Percentiles rank a stretch among this genome's conserved stretches.
Evolutionary conservation across 1,139 yeast species (phyloP).

Genomic region (Geotrichum phurueaensis): DNA sequence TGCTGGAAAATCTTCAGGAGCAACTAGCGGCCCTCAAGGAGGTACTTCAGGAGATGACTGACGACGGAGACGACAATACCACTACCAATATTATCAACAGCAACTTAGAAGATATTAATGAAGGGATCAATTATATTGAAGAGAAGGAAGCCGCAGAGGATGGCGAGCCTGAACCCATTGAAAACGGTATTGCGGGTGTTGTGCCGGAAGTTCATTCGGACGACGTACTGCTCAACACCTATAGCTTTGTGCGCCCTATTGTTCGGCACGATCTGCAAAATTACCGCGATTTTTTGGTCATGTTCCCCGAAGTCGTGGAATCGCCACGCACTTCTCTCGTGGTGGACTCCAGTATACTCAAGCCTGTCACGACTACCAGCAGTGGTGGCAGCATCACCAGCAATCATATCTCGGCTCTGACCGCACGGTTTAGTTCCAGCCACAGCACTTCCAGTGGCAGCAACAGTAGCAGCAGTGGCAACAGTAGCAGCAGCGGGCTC

Average conservation of each 20-base stretch:
- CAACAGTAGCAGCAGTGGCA: background rate
- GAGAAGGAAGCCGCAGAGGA: background rate
- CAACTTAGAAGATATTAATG: background rate
- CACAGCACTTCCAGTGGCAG: background rate
- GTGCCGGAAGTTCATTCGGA: background rate
- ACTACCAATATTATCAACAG: background rate
- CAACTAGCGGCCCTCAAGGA: slow-evolving; percentile 67
- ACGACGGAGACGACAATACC: slow-evolving; percentile 22
- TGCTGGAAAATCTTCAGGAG: slow-evolving; percentile 59
- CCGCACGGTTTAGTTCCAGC: slow-evolving; percentile 13
- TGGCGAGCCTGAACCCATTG: background rate
- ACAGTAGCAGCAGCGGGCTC: slow-evolving; percentile 25
- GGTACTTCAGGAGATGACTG: slow-evolving; percentile 45
- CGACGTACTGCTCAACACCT: background rate
- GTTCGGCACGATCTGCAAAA: slow-evolving; percentile 23
- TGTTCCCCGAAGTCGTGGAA: slow-evolving; percentile 5
- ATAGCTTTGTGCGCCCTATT: slow-evolving; percentile 20
- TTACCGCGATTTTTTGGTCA: slow-evolving; percentile 16
- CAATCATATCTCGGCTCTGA: slow-evolving; percentile 3
- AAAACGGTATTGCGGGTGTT: background rate
- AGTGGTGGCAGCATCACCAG: slow-evolving; percentile 5
- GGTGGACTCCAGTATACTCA: slow-evolving; percentile 15
- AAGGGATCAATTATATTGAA: background rate
- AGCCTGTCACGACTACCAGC: slow-evolving; percentile 16
- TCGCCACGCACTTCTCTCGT: slow-evolving; percentile 6